A percentile compares a stretch with the other conserved stretches of the same genome.
These are phyloP conservation scores for Hemileccinum rubropunctum DNA, from an alignment of 768 basidiomycete species.

Conservation along the genomic window DNA sequence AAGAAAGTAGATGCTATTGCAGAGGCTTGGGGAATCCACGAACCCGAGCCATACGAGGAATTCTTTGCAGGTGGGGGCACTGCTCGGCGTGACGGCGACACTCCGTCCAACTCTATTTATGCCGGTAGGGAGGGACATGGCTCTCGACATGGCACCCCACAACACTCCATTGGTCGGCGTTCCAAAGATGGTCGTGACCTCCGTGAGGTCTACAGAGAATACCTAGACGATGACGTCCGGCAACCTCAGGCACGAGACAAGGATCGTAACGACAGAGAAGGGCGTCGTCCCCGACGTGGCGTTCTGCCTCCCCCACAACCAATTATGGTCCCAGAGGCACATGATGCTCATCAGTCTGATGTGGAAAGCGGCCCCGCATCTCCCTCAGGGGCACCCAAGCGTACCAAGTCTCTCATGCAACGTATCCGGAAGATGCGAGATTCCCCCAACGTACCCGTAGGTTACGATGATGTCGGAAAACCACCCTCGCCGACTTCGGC, in stretches of 20 bases:
- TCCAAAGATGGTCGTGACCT: slow-evolving; percentile 51
- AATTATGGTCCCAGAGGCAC: slow-evolving; percentile 66
- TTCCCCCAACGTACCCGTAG: slow-evolving; percentile 77
- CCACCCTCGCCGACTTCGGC: slow-evolving; percentile 44
- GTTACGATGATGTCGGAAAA: slow-evolving; percentile 38
- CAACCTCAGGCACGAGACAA: slow-evolving; percentile 28
- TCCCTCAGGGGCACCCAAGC: slow-evolving; percentile 53
- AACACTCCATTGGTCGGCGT: slow-evolving; percentile 35
- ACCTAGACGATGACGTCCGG: slow-evolving; percentile 38
- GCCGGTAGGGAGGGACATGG: slow-evolving; percentile 55
- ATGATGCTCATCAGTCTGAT: slow-evolving; percentile 42
- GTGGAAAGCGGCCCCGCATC: slow-evolving; percentile 39
- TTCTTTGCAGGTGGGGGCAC: slow-evolving; percentile 79
- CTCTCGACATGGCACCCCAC: slow-evolving; percentile 36
- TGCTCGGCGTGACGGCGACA: slow-evolving; percentile 46
- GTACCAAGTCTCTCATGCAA: slow-evolving; percentile 82
- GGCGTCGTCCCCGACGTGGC: slow-evolving; percentile 45
- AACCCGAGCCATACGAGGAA: slow-evolving; percentile 89
- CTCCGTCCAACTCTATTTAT: slow-evolving; percentile 66
- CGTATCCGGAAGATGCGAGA: slow-evolving; percentile 89
- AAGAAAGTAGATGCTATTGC: slow-evolving; percentile 87
- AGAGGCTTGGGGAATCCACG: slow-evolving; percentile 91
- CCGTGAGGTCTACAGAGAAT: slow-evolving; percentile 45
- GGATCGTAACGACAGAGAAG: slow-evolving; percentile 35
- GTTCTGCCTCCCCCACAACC: slow-evolving; percentile 78